Percentiles rank a stretch among this genome's conserved stretches.
phyloP scores from a whole-genome alignment of 2,329 filamentous ascomycete species.

The Didymella glomerata region DNA sequence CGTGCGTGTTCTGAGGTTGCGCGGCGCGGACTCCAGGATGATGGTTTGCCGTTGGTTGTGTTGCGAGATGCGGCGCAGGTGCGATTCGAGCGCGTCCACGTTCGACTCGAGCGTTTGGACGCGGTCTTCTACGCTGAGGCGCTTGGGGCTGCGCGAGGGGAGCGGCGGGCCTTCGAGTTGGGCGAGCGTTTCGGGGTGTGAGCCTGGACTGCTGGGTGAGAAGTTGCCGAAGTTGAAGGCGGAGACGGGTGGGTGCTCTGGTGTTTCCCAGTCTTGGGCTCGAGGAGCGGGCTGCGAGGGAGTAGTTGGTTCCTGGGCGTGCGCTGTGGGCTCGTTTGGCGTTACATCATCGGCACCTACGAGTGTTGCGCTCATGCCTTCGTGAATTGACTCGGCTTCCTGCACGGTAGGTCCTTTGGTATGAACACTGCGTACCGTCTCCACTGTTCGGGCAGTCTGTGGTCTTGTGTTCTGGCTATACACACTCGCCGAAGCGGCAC shows the following conservation, averaged over 20 bases:
- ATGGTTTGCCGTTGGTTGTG: constrained; percentile 50
- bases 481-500: constrained; percentile 43
- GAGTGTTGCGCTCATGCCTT: constrained; percentile 36
- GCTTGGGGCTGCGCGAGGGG: constrained; percentile 27
- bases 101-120: constrained; percentile 44
- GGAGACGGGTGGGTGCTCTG: constrained; percentile 35
- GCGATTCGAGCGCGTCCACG: constrained; percentile 42
- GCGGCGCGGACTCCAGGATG: constrained; percentile 50
- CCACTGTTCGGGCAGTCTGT: constrained; percentile 44
- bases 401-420: constrained; percentile 33
- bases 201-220: constrained; percentile 27
- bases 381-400: constrained; percentile 30
- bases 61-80: constrained; percentile 44
- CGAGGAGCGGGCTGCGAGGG: constrained; percentile 19
- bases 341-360: constrained; percentile 31
- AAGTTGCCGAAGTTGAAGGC: constrained; percentile 52
- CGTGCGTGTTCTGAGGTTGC: constrained; percentile 43
- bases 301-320: constrained; percentile 20
- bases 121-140: constrained; percentile 47
- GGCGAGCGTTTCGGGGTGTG: constrained; percentile 13
- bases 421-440: constrained; percentile 40
- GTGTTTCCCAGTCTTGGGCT: constrained; percentile 20
- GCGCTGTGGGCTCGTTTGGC: constrained; percentile 20
- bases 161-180: constrained; percentile 24
- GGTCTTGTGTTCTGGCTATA: constrained; percentile 44